Percentiles rank a stretch among this genome's conserved stretches.
Conservation (phyloP, 441 rosid genomes). For the Populus hybrid region DNA sequence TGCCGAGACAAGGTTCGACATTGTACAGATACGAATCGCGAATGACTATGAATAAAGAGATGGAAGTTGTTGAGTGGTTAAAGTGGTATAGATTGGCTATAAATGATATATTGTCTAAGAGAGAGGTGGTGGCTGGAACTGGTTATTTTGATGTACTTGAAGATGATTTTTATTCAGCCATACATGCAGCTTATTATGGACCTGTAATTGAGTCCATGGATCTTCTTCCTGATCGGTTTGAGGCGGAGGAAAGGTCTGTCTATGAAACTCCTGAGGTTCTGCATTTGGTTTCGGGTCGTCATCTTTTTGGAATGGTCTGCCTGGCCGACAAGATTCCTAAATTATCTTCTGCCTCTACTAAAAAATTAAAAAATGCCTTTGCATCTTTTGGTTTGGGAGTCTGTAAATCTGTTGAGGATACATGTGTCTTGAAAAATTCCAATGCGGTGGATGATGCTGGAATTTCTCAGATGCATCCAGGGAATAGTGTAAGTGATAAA, state of each 20-base stretch:
- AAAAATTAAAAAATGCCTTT: conserved; percentile 39
- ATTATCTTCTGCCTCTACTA: conserved; percentile 40
- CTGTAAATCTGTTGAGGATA: conserved; percentile 29
- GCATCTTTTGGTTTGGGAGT: conserved; percentile 29
- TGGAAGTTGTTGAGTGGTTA: conserved; percentile 97
- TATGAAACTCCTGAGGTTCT: conserved; percentile 69
- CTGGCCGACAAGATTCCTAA: conserved; percentile 49
- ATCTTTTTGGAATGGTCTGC: conserved; percentile 89
- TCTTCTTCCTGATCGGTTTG: conserved; percentile 85
- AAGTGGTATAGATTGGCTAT: conserved; percentile 80
- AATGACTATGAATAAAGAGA: conserved; percentile 35
- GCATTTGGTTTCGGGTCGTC: conserved; percentile 87
- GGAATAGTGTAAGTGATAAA: conserved; percentile 23
- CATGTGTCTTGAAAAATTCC: conserved; percentile 13
- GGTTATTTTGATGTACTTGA: conserved; percentile 73
- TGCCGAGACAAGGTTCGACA: conserved; percentile 36
- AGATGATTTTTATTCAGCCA: conserved; percentile 82
- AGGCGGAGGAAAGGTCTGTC: conserved; percentile 94
- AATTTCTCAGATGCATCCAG: conserved; percentile 30
- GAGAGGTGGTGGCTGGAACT: conserved; percentile 57
- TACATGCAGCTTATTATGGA: conserved; percentile 76
- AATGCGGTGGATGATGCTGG: conserved; percentile 27
- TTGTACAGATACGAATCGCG: conserved; percentile 37
- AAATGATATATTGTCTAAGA: conserved; percentile 68
- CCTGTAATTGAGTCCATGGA: conserved; percentile 73